Evolutionary conservation across 192 early-diverging fungal genomes (phyloP).

Genomic region (Entomortierella parvispora): DNA sequence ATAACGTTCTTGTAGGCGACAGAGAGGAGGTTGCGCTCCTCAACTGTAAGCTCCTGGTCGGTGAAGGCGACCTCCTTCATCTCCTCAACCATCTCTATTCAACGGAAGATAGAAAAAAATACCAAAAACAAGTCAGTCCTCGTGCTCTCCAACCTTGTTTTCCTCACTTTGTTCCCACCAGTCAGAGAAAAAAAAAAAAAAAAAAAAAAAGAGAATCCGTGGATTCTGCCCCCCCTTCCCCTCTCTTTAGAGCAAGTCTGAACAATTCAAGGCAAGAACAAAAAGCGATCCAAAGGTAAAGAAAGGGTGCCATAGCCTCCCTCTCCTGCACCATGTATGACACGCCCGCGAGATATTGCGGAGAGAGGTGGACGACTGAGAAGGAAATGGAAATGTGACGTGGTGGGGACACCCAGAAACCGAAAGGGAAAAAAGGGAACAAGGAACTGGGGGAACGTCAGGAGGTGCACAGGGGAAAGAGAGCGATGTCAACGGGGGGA

Average conservation of each 20-base stretch:
- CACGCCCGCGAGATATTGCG: not conserved
- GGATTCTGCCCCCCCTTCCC: too few species aligned
- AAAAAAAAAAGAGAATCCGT: too few species aligned
- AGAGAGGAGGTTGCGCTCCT: constrained; percentile 96
- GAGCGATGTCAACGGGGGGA: constrained; percentile 5
- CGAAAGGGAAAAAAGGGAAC: not conserved
- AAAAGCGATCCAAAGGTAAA: constrained; percentile 12
- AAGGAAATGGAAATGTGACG: not conserved
- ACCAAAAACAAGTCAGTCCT: not conserved
- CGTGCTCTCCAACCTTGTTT: constrained; percentile 57
- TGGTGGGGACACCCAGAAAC: not conserved
- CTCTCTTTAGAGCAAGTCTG: not conserved
- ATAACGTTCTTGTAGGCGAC: constrained; percentile 99
- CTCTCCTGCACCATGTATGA: not conserved
- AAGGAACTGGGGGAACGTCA: not conserved
- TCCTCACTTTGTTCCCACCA: not conserved
- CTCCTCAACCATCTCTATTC: constrained; percentile 76
- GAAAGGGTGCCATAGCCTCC: not conserved
- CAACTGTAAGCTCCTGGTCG: constrained; percentile 89
- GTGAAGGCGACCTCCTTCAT: constrained; percentile 73
- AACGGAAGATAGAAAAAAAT: not conserved
- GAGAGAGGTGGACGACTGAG: not conserved
- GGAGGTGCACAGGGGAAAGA: not conserved
- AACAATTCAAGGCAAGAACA: not conserved
- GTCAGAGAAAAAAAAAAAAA: too few species aligned